phyloP scores from a whole-genome alignment of 83 land plant species.

The Thuja plicata region DNA sequence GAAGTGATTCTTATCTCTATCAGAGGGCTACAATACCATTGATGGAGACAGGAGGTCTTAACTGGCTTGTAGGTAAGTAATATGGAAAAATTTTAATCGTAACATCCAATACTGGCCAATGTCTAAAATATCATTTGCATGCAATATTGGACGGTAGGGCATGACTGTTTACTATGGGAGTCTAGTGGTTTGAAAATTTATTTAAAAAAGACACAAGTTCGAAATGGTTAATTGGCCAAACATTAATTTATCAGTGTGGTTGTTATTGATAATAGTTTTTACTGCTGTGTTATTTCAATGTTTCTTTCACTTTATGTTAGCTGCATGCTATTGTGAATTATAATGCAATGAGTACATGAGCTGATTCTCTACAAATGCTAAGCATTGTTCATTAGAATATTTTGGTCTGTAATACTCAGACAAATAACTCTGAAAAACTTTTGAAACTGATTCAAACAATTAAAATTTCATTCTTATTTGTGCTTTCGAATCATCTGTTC shows the following conservation, averaged over 20 bases:
- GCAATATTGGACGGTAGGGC: too few relatives aligned
- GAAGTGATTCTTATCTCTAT: constrained; percentile 34
- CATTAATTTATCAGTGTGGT: neutral
- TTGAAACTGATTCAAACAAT: neutral
- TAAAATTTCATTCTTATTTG: neutral
- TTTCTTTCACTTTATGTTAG: neutral
- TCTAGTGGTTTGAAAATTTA: neutral
- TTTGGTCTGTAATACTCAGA: neutral
- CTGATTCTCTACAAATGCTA: neutral
- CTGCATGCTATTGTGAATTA: neutral
- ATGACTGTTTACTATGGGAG: neutral
- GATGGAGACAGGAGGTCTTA: constrained; percentile 97
- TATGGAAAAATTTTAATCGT: neutral
- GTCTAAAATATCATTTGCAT: neutral
- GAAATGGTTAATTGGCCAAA: neutral
- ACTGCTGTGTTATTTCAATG: neutral
- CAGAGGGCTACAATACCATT: constrained; percentile 61
- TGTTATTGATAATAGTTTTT: neutral
- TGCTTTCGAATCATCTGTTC: neutral
- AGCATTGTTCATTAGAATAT: neutral
- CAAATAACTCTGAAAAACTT: neutral
- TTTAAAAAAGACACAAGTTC: neutral
- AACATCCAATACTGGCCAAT: neutral
- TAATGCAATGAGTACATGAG: neutral
- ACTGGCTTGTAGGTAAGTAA: constrained; percentile 99